phyloP scores from a whole-genome alignment of 805 yeast species.

The Candida krabiensis region DNA sequence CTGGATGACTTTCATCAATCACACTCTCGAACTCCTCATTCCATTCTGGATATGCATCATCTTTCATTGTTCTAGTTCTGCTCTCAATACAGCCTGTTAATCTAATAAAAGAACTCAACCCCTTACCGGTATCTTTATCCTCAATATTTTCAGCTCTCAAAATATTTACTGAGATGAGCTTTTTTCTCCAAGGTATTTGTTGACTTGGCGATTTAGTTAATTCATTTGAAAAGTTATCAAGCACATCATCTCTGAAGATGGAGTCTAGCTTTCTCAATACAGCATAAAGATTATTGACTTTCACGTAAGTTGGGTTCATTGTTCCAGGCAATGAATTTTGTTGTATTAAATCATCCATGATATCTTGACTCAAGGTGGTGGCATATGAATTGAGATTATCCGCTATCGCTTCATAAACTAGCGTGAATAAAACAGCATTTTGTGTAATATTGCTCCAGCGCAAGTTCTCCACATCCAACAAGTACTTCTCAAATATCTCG shows the following conservation, averaged over 20 bases:
- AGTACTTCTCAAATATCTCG: conserved; percentile 12
- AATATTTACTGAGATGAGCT: conserved; percentile 14
- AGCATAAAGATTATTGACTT: conserved; percentile 20
- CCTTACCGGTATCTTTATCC: conserved; percentile 7
- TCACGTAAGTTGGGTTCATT: conserved; percentile 12
- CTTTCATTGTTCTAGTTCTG: conserved; percentile 17
- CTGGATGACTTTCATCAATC: conserved; percentile 6
- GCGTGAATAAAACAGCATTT: conserved; percentile 12
- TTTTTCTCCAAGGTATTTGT: conserved; percentile 1
- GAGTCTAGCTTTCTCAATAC: conserved; percentile 14
- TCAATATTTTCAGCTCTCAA: conserved; percentile 19
- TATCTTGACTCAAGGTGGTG: conserved; percentile 10
- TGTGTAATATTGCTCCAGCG: conserved; percentile 10
- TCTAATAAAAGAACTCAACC: conserved; percentile 14
- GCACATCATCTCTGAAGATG: conserved; percentile 17
- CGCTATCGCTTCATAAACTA: conserved; percentile 15
- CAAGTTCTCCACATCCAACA: conserved; percentile 7
- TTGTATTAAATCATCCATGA: conserved; percentile 8
- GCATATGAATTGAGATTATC: conserved; percentile 8
- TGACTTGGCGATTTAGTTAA: conserved; percentile 1
- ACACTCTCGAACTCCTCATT: conserved; percentile 22
- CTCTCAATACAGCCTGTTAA: conserved; percentile 17
- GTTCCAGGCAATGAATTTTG: conserved; percentile 1
- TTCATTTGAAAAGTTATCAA: conserved; percentile 12
- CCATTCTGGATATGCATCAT: conserved; percentile 19